These are phyloP conservation scores for Calocybe cyanea DNA, from an alignment of 768 basidiomycete genomes.

Conservation along the genomic window DNA sequence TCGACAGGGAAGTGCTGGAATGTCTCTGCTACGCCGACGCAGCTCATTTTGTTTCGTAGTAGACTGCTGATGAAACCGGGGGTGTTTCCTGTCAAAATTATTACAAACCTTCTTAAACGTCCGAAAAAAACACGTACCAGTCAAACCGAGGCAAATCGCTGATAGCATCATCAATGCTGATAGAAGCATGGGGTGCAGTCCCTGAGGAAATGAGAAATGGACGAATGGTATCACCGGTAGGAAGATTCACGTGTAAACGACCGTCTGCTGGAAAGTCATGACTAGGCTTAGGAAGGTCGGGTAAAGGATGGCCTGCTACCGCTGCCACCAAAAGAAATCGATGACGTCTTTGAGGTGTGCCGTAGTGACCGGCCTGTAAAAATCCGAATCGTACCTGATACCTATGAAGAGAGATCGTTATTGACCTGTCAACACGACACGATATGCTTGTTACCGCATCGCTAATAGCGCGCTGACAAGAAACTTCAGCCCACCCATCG, in stretches of 20 bases:
- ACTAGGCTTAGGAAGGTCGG: slow-evolving; percentile 52
- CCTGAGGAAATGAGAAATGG: slow-evolving; percentile 48
- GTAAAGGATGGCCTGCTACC: slow-evolving; percentile 35
- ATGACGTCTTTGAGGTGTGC: slow-evolving; percentile 50
- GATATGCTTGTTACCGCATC: slow-evolving; percentile 48
- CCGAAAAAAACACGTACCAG: slow-evolving; percentile 44
- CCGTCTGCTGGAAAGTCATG: slow-evolving; percentile 46
- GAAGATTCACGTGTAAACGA: slow-evolving; percentile 47
- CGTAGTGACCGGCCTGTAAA: slow-evolving; percentile 54
- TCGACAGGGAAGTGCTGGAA: slow-evolving; percentile 36
- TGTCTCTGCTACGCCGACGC: slow-evolving; percentile 15
- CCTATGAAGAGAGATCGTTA: slow-evolving; percentile 21
- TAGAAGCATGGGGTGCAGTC: slow-evolving; percentile 49
- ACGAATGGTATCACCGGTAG: slow-evolving; percentile 32
- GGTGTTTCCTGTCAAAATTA: slow-evolving; percentile 30
- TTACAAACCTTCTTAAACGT: neutral
- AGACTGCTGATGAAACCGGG: slow-evolving; percentile 18
- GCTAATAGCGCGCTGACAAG: slow-evolving; percentile 55
- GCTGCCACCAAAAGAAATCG: slow-evolving; percentile 56
- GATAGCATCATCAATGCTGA: slow-evolving; percentile 72
- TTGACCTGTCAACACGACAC: neutral
- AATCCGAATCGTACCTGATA: slow-evolving; percentile 51
- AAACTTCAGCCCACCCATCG: slow-evolving; percentile 74
- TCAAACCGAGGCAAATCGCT: slow-evolving; percentile 69
- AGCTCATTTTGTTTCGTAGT: slow-evolving; percentile 15